Base-by-base conservation (phyloP, 306 rosid genomes). In the Rosa lucieae region DNA sequence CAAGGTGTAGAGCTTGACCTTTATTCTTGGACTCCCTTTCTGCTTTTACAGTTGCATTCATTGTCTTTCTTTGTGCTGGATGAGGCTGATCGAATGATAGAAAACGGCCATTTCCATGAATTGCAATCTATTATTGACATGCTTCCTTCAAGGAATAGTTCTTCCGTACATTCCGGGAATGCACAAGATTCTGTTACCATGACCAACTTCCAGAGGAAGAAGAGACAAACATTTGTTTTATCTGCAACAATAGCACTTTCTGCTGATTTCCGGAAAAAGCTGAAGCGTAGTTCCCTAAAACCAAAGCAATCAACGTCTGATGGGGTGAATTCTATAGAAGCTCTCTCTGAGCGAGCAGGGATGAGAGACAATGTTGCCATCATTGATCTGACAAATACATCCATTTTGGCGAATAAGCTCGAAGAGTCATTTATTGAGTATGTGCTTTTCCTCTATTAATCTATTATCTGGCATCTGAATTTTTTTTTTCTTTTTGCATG, bases 81-180 rank as follows among this genome's bases (percentile, higher is more conserved):
- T 26, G 99, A 95, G 89, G 99, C 99, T 82, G 98, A 95, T 88
- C 90, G 96, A 73, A 95, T 95, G 99, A 88, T 93, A 78, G 91
- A 95, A 84, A 86, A 80, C 76, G 99, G 98, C 40, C 98, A 95
- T 86, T 95, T 93, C 78, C 94, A 84, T 78, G 97, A 95, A 89
- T 80, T 93, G 86, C 98, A 91, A 83, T 93, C 93, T 67, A 95
- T 95, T 86, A 89, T 91, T 75, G 99, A 95, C 82, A 89, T 90
- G 97, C 97, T 93, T 84, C 98, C 99, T 79, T 70, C 80, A 79
- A 68, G 90, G 80, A 90, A 78, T 81, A 43, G 71, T 53, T 81
- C 90, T 12, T 3, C 77, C 21, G 88, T 78, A 76, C 76, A 84
- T 72, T 78, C 87, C 75, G 88, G 83, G 82, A 40, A 80, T 81